Evolutionary conservation across 768 basidiomycete genomes (phyloP), one percentile per base, ranked within the genome.

Genomic region (Candolleomyces aberdarensis): DNA sequence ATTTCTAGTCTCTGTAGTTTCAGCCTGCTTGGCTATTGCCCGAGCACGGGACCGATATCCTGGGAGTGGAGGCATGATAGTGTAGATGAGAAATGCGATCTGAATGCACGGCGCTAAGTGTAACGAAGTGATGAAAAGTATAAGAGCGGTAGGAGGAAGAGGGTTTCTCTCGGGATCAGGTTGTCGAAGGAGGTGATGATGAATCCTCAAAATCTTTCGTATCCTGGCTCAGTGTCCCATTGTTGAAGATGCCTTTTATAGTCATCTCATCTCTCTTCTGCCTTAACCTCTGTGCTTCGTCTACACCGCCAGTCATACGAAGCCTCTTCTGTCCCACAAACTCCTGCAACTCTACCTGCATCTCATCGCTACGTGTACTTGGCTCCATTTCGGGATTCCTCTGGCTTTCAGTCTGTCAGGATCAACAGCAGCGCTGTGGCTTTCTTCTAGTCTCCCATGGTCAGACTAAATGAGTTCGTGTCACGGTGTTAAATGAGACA

Each of bases 241-340:
- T 52, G 65, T 56, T 71, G 63, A 95, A 95, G 92, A 98, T 96
- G 32, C 91, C 91, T 77, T 89, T 94, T 65, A 98, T 75, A 20
- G 92, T 87, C 76, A 85, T 73, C 57, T 95, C 94, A 69, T 91
- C 93, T 73, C 86, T 80, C 71, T 85, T 85, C 80, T 94, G 90
- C 66, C 96, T 79, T 65, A 96, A 82, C 59, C 96, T 81, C 76
- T 99, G 96, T 20, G 78, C 83, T 76, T 96, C 94, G 72, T 96
- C 93, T 22, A 92, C 90, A 14, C 94, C 96, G 31, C 96, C 96
- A 17, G 95, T 99, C 91, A 94, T 89, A 80, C 86, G 92, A 72
- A 99, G 75, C 77, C 90, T 95, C 80, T 91, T 91, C 62, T 87
- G 85, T 4, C 77, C 82, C 56, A 99, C 95, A 74, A 98, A 98